phyloP scores from a whole-genome alignment of 2,329 filamentous ascomycete genomes.

The Pseudophaeomoniella oleicola region DNA sequence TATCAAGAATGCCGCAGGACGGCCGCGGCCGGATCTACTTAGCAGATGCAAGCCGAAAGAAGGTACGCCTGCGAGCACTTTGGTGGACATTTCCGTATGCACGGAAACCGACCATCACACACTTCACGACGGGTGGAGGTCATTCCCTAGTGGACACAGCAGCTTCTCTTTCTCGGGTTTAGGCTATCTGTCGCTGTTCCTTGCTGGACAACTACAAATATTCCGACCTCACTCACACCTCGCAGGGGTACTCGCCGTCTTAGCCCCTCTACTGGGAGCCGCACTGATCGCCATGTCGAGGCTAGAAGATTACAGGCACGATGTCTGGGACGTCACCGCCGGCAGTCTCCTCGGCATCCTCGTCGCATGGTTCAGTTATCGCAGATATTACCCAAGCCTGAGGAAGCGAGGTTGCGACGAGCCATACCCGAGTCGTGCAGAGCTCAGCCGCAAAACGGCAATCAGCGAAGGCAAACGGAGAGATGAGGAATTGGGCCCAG shows the following conservation, averaged over 20 bases:
- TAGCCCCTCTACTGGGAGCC: conserved; percentile 42
- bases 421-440: conserved; percentile 24
- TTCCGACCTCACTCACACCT: conserved; percentile 39
- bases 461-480: conserved; percentile 1
- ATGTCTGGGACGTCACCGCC: conserved; percentile 46
- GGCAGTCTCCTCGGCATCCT: conserved; percentile 40
- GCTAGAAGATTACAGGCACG: conserved; percentile 50
- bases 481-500: conserved; percentile 10
- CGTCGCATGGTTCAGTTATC: conserved; percentile 43
- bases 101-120: conserved; percentile 37
- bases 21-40: conserved; percentile 74
- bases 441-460: conserved; percentile 5
- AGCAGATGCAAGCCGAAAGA: conserved; percentile 65
- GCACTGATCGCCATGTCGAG: conserved; percentile 46
- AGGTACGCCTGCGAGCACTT: conserved; percentile 38
- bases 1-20: conserved; percentile 75
- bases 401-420: conserved; percentile 34
- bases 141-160: conserved; percentile 49
- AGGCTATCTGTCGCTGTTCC: conserved; percentile 38
- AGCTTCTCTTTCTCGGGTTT: conserved; percentile 47
- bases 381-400: conserved; percentile 44
- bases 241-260: conserved; percentile 36
- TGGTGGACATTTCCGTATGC: conserved; percentile 35
- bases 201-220: conserved; percentile 42
- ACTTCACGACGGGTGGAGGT: conserved; percentile 50